Evolutionary conservation across 441 rosid genomes (phyloP).

Genomic region (Metrosideros polymorpha): DNA sequence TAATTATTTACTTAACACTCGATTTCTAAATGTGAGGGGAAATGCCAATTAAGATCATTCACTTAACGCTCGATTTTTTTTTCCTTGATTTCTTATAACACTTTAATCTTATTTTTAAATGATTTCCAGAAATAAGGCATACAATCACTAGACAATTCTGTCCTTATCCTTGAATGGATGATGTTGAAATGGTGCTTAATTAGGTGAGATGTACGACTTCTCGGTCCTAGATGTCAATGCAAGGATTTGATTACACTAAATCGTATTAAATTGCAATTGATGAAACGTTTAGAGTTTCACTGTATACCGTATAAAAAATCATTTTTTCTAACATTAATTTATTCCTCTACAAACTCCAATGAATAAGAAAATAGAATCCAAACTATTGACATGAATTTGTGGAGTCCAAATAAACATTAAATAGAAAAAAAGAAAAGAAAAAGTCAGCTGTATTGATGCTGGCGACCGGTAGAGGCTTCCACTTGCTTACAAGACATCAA

Average conservation of each 20-base stretch:
- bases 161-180: not conserved
- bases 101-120: not conserved
- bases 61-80: not conserved
- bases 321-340: not conserved
- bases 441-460: not conserved
- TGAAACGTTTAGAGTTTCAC: not conserved
- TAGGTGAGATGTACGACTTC: not conserved
- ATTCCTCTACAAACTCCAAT: not conserved
- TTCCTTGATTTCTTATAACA: not conserved
- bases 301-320: not conserved
- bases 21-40: not conserved
- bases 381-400: not conserved
- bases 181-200: not conserved
- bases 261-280: not conserved
- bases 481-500: not conserved
- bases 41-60: not conserved
- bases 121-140: not conserved
- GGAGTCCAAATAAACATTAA: not conserved
- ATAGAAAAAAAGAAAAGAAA: not conserved
- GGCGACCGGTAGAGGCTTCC: not conserved
- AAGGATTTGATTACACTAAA: not conserved
- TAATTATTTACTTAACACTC: not conserved
- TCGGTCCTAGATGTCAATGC: not conserved
- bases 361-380: not conserved
- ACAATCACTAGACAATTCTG: not conserved